Conservation (phyloP, 139 green algal genomes). For the Haematococcus lacustris region DNA sequence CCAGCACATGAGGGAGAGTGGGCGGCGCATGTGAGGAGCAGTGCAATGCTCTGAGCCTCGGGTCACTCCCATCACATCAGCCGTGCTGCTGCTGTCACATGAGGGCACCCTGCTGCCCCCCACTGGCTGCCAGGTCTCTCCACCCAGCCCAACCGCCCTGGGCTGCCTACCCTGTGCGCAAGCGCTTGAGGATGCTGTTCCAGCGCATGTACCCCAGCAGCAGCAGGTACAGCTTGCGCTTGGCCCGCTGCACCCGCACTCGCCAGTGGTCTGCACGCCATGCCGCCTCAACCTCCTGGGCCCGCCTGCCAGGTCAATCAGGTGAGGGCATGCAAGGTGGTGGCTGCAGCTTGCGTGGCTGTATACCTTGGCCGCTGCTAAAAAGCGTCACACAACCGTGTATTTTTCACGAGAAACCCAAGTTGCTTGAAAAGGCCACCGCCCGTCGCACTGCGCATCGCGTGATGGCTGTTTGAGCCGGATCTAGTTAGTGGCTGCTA, state of each 20-base stretch:
- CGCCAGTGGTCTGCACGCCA: conserved; percentile 2
- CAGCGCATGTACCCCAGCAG: conserved; percentile 8
- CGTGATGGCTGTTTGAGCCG: too few species aligned
- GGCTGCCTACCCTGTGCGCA: neutral
- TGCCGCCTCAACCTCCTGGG: neutral
- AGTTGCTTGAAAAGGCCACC: too few species aligned
- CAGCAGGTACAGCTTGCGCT: conserved; percentile 7
- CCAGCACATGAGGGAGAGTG: neutral
- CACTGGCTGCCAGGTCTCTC: too few species aligned
- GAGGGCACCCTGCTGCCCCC: neutral
- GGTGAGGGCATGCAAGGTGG: neutral
- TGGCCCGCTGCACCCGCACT: neutral
- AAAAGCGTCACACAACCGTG: too few species aligned
- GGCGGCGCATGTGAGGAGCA: neutral
- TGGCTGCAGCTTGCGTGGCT: too few species aligned
- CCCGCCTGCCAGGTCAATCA: neutral
- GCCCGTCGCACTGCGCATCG: too few species aligned
- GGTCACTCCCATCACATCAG: neutral
- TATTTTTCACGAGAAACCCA: too few species aligned
- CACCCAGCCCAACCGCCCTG: neutral
- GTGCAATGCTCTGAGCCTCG: neutral
- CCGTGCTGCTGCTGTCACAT: neutral
- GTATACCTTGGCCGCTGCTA: too few species aligned
- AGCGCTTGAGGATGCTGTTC: conserved; percentile 6
- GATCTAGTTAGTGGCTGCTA: too few species aligned